These are phyloP conservation scores for Zygosaccharomyces sapae DNA, from an alignment of 1,139 yeast genomes.

Conservation along the genomic window DNA sequence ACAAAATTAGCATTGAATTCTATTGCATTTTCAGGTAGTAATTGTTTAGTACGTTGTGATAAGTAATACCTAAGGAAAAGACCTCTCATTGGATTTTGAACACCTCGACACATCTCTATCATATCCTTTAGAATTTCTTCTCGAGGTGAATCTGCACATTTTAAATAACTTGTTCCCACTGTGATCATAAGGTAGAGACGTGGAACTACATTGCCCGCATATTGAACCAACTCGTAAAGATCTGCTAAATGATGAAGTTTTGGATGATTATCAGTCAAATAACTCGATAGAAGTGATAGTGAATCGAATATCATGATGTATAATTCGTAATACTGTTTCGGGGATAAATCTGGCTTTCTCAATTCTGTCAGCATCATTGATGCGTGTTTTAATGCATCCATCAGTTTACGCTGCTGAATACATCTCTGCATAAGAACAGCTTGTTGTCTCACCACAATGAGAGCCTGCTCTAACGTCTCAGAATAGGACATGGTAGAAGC, in stretches of 20 bases:
- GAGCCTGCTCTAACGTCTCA: constrained; percentile 30
- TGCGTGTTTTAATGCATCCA: constrained; percentile 87
- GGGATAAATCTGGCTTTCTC: constrained; percentile 69
- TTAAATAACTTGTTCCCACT: constrained; percentile 86
- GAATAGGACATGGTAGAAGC: constrained; percentile 28
- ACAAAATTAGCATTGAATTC: constrained; percentile 63
- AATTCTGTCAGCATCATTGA: constrained; percentile 78
- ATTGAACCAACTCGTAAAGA: constrained; percentile 89
- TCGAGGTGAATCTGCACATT: constrained; percentile 71
- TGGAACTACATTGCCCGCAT: constrained; percentile 90
- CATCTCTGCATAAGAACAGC: constrained; percentile 72
- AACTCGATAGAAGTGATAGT: constrained; percentile 61
- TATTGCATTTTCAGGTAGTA: constrained; percentile 44
- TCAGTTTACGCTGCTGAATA: constrained; percentile 60
- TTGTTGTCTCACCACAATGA: constrained; percentile 55
- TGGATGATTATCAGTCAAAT: constrained; percentile 63
- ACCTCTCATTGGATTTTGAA: constrained; percentile 91
- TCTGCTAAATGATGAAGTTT: constrained; percentile 75
- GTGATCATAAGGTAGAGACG: constrained; percentile 91
- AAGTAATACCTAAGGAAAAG: constrained; percentile 82
- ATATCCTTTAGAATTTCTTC: constrained; percentile 89
- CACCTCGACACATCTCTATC: constrained; percentile 99
- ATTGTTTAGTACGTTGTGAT: constrained; percentile 75
- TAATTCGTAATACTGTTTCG: constrained; percentile 90
- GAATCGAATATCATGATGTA: constrained; percentile 86